Conservation (phyloP, 352 stramenopile species). For the Phytophthora kernoviae region DNA sequence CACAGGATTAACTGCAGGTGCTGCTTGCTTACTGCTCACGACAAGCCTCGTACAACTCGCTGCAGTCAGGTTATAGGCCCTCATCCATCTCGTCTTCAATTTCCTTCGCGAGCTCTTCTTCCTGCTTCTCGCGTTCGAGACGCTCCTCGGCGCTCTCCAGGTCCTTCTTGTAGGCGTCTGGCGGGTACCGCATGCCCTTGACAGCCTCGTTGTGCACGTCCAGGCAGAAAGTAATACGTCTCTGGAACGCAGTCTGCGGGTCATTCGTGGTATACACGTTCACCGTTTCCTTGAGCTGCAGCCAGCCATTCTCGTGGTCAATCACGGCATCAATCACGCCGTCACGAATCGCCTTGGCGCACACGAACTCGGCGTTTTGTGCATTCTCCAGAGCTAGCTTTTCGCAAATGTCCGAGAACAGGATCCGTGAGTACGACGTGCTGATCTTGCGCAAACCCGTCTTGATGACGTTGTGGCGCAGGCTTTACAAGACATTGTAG, state of each 20-base stretch:
- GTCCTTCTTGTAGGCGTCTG: conserved; percentile 98
- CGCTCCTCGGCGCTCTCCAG: conserved; percentile 92
- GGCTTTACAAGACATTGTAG: conserved; percentile 32
- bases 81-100: conserved; percentile 98
- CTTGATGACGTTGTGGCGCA: conserved; percentile 99
- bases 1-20: conserved; percentile 9
- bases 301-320: conserved; percentile 95
- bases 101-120: conserved; percentile 96
- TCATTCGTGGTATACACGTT: conserved; percentile 94
- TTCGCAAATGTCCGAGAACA: conserved; percentile 92
- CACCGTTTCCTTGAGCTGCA: conserved; percentile 90
- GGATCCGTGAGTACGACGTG: conserved; percentile 93
- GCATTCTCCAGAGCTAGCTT: conserved; percentile 94
- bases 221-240: conserved; percentile 98
- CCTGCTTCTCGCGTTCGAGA: conserved; percentile 92
- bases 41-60: not conserved
- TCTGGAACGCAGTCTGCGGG: conserved; percentile 95
- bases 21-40: conserved; percentile 1
- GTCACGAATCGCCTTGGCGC: conserved; percentile 98
- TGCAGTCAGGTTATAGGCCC: conserved; percentile 50
- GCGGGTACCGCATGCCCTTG: conserved; percentile 97
- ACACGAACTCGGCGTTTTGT: conserved; percentile 97
- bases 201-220: conserved; percentile 99
- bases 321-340: conserved; percentile 98
- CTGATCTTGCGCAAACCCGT: conserved; percentile 97